Conservation (phyloP, 169 alveolate genomes). For the Plasmodium chabaudi region DNA sequence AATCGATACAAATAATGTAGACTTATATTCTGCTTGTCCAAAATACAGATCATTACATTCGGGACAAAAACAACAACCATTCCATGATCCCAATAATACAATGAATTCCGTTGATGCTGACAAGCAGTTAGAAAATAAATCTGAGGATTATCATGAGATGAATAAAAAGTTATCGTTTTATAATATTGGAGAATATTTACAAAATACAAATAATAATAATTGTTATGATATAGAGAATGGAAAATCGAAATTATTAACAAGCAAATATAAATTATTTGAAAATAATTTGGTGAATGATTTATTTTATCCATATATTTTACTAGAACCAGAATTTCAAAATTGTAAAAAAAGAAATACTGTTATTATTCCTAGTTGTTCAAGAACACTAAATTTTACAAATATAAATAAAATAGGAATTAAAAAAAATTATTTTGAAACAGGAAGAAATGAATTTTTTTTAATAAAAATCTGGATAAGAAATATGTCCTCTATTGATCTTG, state of each 20-base stretch:
- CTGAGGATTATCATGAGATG: neutral
- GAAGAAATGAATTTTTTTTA: conserved; percentile 16
- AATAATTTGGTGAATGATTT: conserved; percentile 27
- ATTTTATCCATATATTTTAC: conserved; percentile 39
- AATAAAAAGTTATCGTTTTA: neutral
- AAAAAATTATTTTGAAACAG: conserved; percentile 48
- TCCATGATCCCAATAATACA: too few species aligned
- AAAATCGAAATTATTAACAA: neutral
- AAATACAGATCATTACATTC: too few species aligned
- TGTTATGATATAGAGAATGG: too few species aligned
- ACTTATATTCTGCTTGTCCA: too few species aligned
- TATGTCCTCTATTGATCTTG: conserved; percentile 21
- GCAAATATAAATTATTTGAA: conserved; percentile 10
- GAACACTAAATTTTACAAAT: conserved; percentile 7
- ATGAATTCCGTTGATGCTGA: too few species aligned
- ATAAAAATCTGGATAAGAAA: conserved; percentile 27
- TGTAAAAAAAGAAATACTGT: conserved; percentile 74
- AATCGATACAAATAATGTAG: too few species aligned
- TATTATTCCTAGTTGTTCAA: conserved; percentile 64
- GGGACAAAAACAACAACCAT: too few species aligned
- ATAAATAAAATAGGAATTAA: conserved; percentile 41
- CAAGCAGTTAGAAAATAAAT: too few species aligned
- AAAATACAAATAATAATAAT: neutral
- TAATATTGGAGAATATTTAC: neutral
- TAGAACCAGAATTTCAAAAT: conserved; percentile 31